Conservation (phyloP, 1,139 yeast species). For the Candida freyschussii region DNA sequence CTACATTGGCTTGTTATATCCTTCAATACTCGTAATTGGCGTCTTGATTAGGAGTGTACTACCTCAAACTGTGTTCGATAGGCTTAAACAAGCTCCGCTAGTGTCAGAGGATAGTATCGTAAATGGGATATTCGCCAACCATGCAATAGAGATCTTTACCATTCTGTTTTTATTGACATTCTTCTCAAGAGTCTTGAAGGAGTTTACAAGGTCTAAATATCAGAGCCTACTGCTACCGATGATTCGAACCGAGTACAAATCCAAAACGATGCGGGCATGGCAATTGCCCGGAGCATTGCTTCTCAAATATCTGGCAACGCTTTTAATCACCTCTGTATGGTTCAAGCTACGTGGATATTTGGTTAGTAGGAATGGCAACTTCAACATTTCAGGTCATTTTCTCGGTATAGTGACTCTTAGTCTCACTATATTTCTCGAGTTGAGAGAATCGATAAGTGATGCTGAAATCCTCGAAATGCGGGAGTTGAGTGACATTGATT, state of each 20-base stretch:
- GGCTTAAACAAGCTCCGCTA: no score
- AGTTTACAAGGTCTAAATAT: constrained; percentile 4
- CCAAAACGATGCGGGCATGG: constrained; percentile 3
- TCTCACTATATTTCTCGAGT: constrained; percentile 10
- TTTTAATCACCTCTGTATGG: background rate
- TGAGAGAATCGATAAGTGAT: constrained; percentile 6
- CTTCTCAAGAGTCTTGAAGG: constrained; percentile 14
- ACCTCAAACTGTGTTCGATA: no score
- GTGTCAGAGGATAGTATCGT: constrained; percentile 16
- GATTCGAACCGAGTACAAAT: background rate
- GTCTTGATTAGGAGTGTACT: no score
- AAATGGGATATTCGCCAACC: constrained; percentile 31
- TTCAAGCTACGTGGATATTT: constrained; percentile 1
- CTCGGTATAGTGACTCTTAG: constrained; percentile 14
- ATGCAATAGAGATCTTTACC: constrained; percentile 30
- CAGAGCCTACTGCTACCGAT: constrained; percentile 9
- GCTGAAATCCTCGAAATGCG: constrained; percentile 5
- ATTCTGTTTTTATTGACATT: constrained; percentile 18
- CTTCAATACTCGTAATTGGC: no score
- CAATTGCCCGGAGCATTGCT: constrained; percentile 2
- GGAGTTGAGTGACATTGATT: constrained; percentile 2
- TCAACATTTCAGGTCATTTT: constrained; percentile 21
- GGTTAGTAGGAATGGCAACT: background rate
- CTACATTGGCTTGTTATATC: no score
- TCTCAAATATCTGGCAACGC: constrained; percentile 1